These are phyloP conservation scores for Penicillium samsonianum DNA, from an alignment of 495 filamentous ascomycete genomes.

Conservation along the genomic window DNA sequence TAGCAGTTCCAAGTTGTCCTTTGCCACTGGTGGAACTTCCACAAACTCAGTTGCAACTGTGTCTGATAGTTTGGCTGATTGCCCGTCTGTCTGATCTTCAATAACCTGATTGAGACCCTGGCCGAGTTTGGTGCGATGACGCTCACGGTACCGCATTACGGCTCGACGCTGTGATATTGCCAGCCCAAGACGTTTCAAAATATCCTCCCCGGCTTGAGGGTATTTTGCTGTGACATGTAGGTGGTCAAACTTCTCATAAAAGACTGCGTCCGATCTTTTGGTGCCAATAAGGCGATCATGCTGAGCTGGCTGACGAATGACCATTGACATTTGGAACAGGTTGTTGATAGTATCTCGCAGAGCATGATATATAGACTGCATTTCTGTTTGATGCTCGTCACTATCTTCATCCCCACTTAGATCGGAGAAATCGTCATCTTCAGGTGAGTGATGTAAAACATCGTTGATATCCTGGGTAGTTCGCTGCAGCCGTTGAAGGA, in stretches of 20 bases:
- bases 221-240: slow-evolving; percentile 16
- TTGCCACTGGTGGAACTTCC: too few species aligned
- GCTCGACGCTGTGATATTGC: slow-evolving; percentile 13
- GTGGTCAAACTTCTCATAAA: background rate
- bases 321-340: background rate
- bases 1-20: background rate
- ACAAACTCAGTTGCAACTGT: too few species aligned
- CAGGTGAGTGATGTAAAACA: background rate
- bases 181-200: background rate
- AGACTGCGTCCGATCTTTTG: background rate
- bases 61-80: too few species aligned
- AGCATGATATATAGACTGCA: background rate
- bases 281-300: background rate
- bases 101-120: slow-evolving; percentile 1
- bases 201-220: slow-evolving; percentile 10
- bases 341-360: background rate
- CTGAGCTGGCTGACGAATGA: background rate
- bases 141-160: slow-evolving; percentile 21
- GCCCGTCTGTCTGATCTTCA: too few species aligned
- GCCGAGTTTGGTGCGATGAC: slow-evolving; percentile 22
- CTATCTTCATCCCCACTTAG: background rate
- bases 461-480: background rate
- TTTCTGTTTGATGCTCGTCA: background rate
- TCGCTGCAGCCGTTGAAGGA: slow-evolving; percentile 7
- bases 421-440: background rate